Base-by-base conservation (phyloP, 495 filamentous ascomycete species). In the Tuber indicum region DNA sequence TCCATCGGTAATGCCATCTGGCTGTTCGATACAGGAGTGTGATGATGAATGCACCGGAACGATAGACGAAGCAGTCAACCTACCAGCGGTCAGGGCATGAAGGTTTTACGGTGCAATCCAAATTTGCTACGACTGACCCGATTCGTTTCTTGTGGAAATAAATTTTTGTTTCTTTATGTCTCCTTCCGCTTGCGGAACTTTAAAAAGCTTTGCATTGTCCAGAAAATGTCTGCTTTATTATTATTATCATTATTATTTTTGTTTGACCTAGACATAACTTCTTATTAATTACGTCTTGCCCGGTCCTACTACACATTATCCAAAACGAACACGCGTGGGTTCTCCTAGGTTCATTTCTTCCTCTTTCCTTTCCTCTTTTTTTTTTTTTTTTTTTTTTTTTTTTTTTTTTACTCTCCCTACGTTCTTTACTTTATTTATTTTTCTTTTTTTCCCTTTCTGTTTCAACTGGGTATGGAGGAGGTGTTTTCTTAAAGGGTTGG, bases 21-120 rank as follows among this genome's bases (percentile, higher is more conserved):
- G 78, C 16, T 80, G 78, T 45, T 80, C 78, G 39, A 79, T 79
- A 32, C 78, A 80, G 47, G 78, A 80, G 69, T 80, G 77, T 52
- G 79, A 74, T 66, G 78, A 79, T 36, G 58, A 66, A 66, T 66
- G 26, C 58, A 66, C 58, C 6, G 58, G 58, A 36, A 66, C 32
- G 12, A 66, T 66, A 36, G 58, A 66, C 58, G 58, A 52, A 52
- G 9, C 21, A 8, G 47, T 52, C 47, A 52, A 52, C 23, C 47
- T 7, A 52, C 47, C 21, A 8, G 23, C 47, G 2, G 47, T 52
- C 21, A n/a, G 3, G 47, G 47, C 47, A 23, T 52, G 6, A 52
- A 52, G 19, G 23, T 21, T 52, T 10, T 52, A 52, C 8, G 47
- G 47, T 21, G 23, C 32, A 62, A 32, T 32, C n/a, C n/a, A 62